Percentiles rank a stretch among this genome's conserved stretches.
Evolutionary conservation across 805 yeast genomes (phyloP).

Genomic region (Candida yuanshanica): DNA sequence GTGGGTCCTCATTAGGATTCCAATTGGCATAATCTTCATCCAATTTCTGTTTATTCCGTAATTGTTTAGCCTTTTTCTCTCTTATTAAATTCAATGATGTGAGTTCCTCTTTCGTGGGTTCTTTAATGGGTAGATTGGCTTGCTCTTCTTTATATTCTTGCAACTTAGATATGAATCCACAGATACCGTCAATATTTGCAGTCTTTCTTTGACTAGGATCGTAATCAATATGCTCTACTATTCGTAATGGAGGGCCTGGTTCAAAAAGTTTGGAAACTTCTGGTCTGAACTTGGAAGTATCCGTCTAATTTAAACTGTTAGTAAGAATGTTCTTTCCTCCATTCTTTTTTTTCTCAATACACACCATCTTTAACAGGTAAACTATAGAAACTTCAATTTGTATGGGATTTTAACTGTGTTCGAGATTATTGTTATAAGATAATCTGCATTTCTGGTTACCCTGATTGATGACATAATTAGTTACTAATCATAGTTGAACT

Average conservation of each 20-base stretch:
- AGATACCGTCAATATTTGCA: conserved; percentile 15
- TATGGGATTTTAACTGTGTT: too few species aligned
- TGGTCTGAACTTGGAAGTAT: conserved; percentile 31
- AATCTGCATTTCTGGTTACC: too few species aligned
- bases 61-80: conserved; percentile 21
- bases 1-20: conserved; percentile 54
- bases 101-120: conserved; percentile 25
- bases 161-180: conserved; percentile 20
- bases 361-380: too few species aligned
- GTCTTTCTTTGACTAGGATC: conserved; percentile 15
- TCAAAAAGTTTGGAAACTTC: conserved; percentile 36
- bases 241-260: conserved; percentile 22
- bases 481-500: too few species aligned
- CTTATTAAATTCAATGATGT: conserved; percentile 25
- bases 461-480: too few species aligned
- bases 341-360: background rate
- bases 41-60: conserved; percentile 24
- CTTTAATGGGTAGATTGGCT: conserved; percentile 9
- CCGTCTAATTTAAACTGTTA: conserved; percentile 16
- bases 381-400: too few species aligned
- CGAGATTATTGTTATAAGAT: too few species aligned
- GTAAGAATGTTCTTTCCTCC: too few species aligned
- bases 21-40: conserved; percentile 35
- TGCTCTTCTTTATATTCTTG: conserved; percentile 23
- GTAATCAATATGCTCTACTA: conserved; percentile 16